Conservation (phyloP, 2,329 filamentous ascomycete genomes). For the Raffaelea albimanens region DNA sequence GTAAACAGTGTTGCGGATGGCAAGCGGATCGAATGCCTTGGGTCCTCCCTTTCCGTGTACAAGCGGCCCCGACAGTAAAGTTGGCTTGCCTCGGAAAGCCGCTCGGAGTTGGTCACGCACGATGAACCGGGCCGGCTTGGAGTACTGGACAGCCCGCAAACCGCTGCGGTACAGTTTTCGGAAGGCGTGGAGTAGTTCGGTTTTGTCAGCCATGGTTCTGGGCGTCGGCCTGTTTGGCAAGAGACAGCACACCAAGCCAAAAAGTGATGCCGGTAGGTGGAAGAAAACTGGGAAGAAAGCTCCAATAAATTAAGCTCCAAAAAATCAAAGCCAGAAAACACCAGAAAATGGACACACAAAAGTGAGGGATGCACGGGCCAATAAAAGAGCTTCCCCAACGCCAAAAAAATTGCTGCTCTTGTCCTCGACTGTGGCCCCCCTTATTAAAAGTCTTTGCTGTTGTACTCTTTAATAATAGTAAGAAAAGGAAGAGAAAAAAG, state of each 20-base stretch:
- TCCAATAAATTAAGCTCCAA: too few relatives aligned
- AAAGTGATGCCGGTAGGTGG: neutral
- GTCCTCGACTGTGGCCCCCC: neutral
- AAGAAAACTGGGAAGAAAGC: too few relatives aligned
- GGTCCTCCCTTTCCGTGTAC: neutral
- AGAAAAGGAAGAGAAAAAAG: neutral
- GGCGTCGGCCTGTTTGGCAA: neutral
- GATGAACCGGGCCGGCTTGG: conserved; percentile 56
- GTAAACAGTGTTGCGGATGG: conserved; percentile 55
- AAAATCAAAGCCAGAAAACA: too few relatives aligned
- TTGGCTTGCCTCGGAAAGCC: conserved; percentile 39
- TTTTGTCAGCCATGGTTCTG: conserved; percentile 7
- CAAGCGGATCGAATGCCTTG: conserved; percentile 38
- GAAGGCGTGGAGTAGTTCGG: conserved; percentile 54
- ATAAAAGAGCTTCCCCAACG: neutral
- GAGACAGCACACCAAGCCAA: neutral
- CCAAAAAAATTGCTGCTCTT: neutral
- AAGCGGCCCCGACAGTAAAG: neutral
- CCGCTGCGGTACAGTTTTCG: conserved; percentile 57
- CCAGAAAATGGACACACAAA: too few relatives aligned
- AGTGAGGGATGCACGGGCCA: neutral
- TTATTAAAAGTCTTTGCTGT: neutral
- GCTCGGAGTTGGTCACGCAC: conserved; percentile 49
- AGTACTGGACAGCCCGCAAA: conserved; percentile 63
- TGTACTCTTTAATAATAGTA: neutral